Evolutionary conservation across 1,284 basidiomycete genomes (phyloP).

Genomic region (Microbotryomycetes sp.): DNA sequence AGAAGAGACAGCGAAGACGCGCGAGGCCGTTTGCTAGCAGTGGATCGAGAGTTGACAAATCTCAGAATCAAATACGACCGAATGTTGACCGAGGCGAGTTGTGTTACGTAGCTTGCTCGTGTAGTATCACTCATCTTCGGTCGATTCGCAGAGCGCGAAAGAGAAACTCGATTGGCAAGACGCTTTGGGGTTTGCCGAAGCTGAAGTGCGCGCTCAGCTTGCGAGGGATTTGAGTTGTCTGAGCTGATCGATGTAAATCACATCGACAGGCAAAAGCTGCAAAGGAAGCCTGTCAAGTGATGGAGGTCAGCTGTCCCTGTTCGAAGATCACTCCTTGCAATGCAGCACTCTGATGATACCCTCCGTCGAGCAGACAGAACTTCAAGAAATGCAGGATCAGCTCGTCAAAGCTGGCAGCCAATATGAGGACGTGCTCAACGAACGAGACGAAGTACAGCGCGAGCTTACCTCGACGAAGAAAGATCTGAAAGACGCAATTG

Average conservation of each 20-base stretch:
- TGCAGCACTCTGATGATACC: too few relatives aligned
- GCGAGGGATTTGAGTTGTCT: too few relatives aligned
- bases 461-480: neutral
- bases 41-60: neutral
- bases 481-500: slow-evolving; percentile 6
- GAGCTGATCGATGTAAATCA: too few relatives aligned
- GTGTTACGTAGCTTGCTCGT: too few relatives aligned
- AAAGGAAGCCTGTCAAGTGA: neutral
- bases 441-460: neutral
- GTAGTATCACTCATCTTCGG: too few relatives aligned
- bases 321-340: too few relatives aligned
- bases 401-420: neutral
- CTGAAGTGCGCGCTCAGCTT: neutral
- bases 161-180: neutral
- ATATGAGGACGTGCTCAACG: neutral
- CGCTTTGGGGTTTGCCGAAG: neutral
- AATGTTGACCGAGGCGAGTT: neutral
- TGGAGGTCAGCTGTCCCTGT: neutral
- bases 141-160: too few relatives aligned
- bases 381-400: neutral
- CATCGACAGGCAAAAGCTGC: neutral
- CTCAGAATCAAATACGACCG: neutral
- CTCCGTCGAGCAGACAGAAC: neutral
- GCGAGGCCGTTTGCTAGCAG: neutral
- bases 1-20: neutral